A percentile compares a stretch with the other conserved stretches of the same genome.
These are phyloP conservation scores for Actinomortierella wolfii DNA, from an alignment of 371 early-diverging fungal genomes.

Conservation along the genomic window DNA sequence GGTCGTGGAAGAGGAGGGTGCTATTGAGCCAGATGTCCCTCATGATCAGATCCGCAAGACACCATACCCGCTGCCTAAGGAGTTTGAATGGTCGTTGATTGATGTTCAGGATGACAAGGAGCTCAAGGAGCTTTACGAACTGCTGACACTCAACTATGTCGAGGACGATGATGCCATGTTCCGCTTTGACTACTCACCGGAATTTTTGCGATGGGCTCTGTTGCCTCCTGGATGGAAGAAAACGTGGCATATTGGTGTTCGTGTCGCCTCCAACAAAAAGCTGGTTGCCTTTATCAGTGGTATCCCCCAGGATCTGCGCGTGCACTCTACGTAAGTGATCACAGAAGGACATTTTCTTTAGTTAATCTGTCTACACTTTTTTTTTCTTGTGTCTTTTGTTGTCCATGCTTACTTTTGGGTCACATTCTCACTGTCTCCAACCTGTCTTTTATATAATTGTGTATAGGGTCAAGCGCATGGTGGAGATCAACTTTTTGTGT, in stretches of 20 bases:
- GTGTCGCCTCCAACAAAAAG: constrained; percentile 79
- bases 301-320: constrained; percentile 81
- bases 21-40: constrained; percentile 82
- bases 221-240: constrained; percentile 91
- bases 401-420: background rate
- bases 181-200: constrained; percentile 93
- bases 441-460: background rate
- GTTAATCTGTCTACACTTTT: background rate
- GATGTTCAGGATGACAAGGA: constrained; percentile 81
- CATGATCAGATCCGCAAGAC: constrained; percentile 78
- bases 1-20: constrained; percentile 71
- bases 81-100: constrained; percentile 88
- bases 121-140: constrained; percentile 85
- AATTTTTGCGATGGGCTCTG: constrained; percentile 93
- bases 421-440: background rate
- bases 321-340: constrained; percentile 68
- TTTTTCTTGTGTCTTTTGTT: background rate
- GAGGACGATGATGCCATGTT: constrained; percentile 96
- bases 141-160: constrained; percentile 91
- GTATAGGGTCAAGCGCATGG: constrained; percentile 63
- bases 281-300: constrained; percentile 96
- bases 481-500: constrained; percentile 99
- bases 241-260: constrained; percentile 92
- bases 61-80: constrained; percentile 85
- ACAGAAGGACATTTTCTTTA: background rate